Evolutionary conservation across 2,329 filamentous ascomycete species (phyloP), one percentile per base, ranked within the genome.

Genomic region (Neonectria magnoliae): DNA sequence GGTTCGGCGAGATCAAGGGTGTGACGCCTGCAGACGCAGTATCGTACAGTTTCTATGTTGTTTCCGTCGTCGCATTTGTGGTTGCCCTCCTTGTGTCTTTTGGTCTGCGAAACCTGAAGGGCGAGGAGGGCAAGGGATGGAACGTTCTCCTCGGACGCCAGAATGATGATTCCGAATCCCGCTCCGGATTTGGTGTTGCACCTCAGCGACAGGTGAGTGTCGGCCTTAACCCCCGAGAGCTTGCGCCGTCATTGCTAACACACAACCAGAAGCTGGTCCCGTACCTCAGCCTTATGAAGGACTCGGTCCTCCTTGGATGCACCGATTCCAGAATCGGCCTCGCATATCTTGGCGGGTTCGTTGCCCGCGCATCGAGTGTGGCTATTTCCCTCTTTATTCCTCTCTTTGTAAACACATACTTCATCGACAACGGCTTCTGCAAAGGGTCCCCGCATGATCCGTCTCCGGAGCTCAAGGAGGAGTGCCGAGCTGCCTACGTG

Each of bases 301-400:
- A 89, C 66, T 86, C 92, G 38, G 77, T 94, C 71, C 71, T 88
- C 7, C 85, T 97, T 11, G 94, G 92, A 14, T 88, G 93, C 72
- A 88, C 83, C 9, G 92, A 97, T 75, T 85, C 89, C 10, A 88
- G 91, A 71, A 97, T 99, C 66, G 90, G 89, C 18, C 85, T 98
- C 0, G 95, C 92, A 29, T 99, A 98, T 75, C 82, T 98, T 0
- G 96, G 95, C 67, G 96, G 96, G 1, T 98, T 98, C 73, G 95
- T 99, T 2, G 95, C 94, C 10, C 90, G 96, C 60, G 94, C 96
- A 8, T 98, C 94, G 1, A 97, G 94, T 0, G 96, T 99, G 5
- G 95, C 93, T 57, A 97, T 99, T 69, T 97, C 93, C 1, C 87
- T 98, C 6, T 99, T 98, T 80, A 92, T 99, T 58, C 96, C 96